phyloP scores from a whole-genome alignment of 2,329 filamentous ascomycete genomes.

The Byssochlamys sp. region DNA sequence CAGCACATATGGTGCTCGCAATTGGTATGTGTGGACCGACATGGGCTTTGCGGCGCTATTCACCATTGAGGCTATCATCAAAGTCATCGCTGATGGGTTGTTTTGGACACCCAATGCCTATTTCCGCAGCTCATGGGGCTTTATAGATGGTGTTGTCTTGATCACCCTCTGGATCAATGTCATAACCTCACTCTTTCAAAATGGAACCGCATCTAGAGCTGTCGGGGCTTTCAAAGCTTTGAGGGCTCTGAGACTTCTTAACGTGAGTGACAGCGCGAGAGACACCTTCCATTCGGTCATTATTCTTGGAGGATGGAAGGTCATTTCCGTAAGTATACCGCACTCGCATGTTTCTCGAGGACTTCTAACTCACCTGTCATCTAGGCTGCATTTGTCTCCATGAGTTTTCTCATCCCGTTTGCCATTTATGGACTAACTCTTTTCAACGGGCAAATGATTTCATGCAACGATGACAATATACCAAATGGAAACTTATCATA shows the following conservation, averaged over 20 bases:
- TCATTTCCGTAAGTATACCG: conserved; percentile 59
- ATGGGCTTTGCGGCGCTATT: conserved; percentile 82
- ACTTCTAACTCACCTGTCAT: background rate
- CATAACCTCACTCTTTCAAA: conserved; percentile 66
- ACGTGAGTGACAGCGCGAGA: conserved; percentile 88
- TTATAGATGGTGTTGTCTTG: conserved; percentile 85
- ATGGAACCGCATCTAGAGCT: conserved; percentile 76
- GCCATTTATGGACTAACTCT: conserved; percentile 91
- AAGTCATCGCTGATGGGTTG: conserved; percentile 87
- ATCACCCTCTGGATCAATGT: conserved; percentile 95
- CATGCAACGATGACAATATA: conserved; percentile 64
- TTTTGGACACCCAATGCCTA: conserved; percentile 97
- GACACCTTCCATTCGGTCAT: conserved; percentile 96
- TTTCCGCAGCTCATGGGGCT: conserved; percentile 89
- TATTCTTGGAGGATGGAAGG: conserved; percentile 86
- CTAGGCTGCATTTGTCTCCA: conserved; percentile 75
- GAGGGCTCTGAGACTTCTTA: conserved; percentile 78
- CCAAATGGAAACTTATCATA: conserved; percentile 49
- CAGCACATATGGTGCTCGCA: conserved; percentile 51
- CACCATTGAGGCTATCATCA: conserved; percentile 75
- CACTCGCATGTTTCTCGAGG: background rate
- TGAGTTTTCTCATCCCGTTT: conserved; percentile 90
- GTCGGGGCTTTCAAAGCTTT: conserved; percentile 96
- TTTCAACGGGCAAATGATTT: conserved; percentile 70
- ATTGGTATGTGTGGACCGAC: conserved; percentile 95